Percentiles rank a stretch among this genome's conserved stretches.
phyloP scores from a whole-genome alignment of 2,329 filamentous ascomycete genomes.

The Ploettnerulaceae sp. region DNA sequence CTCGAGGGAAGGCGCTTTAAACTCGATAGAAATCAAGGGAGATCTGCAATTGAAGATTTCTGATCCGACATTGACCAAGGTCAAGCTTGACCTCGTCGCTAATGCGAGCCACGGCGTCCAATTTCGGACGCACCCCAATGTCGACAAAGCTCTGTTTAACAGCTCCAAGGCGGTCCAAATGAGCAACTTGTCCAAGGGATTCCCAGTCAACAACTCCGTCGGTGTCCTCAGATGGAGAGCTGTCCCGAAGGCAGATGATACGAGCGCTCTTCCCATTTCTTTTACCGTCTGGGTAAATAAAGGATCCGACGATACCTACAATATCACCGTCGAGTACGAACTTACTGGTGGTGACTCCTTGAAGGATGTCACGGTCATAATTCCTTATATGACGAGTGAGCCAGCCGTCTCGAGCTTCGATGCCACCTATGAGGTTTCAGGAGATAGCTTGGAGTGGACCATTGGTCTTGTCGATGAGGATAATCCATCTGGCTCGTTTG shows the following conservation, averaged over 20 bases:
- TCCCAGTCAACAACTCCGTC: constrained; percentile 91
- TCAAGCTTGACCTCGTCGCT: constrained; percentile 77
- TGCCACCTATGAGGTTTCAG: constrained; percentile 87
- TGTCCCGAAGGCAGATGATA: constrained; percentile 73
- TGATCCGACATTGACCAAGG: constrained; percentile 82
- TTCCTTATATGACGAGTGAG: constrained; percentile 81
- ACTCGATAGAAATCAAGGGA: constrained; percentile 83
- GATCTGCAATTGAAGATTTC: constrained; percentile 88
- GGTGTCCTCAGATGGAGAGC: constrained; percentile 92
- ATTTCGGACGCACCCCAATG: constrained; percentile 94
- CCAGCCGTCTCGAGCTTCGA: constrained; percentile 90
- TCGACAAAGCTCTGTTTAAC: constrained; percentile 84
- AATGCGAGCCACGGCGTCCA: constrained; percentile 78
- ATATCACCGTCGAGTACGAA: constrained; percentile 93
- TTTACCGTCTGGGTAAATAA: constrained; percentile 99
- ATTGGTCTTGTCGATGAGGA: constrained; percentile 81
- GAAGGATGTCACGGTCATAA: constrained; percentile 79
- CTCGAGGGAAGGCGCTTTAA: constrained; percentile 80
- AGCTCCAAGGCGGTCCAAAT: constrained; percentile 81
- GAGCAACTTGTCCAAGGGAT: constrained; percentile 80
- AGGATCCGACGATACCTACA: constrained; percentile 72
- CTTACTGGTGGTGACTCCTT: constrained; percentile 74
- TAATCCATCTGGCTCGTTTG: constrained; percentile 81
- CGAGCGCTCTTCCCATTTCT: constrained; percentile 79
- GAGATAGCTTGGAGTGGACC: constrained; percentile 90